phyloP scores from a whole-genome alignment of 2,329 filamentous ascomycete species.

The Teratosphaeria nubilosa region DNA sequence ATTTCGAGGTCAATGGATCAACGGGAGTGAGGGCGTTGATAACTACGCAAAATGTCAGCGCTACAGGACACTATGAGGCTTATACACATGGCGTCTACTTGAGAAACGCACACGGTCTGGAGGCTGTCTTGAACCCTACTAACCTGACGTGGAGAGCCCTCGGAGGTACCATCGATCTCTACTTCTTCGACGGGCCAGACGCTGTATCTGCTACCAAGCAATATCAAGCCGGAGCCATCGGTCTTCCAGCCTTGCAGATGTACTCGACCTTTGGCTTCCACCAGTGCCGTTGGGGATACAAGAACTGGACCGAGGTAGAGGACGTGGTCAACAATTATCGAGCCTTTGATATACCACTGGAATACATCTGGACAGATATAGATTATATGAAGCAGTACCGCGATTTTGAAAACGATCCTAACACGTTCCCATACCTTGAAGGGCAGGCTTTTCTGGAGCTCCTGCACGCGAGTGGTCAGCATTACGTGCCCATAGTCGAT shows the following conservation, averaged over 20 bases:
- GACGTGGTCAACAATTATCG: constrained; percentile 38
- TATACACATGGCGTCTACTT: constrained; percentile 69
- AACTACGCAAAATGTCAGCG: constrained; percentile 43
- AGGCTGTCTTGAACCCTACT: constrained; percentile 53
- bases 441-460: constrained; percentile 43
- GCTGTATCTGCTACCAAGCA: constrained; percentile 56
- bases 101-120: constrained; percentile 67
- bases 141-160: constrained; percentile 64
- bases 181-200: constrained; percentile 56
- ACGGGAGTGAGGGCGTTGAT: constrained; percentile 41
- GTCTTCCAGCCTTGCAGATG: constrained; percentile 66
- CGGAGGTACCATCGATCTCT: constrained; percentile 55
- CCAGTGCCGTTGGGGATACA: constrained; percentile 76
- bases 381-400: constrained; percentile 49
- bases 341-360: constrained; percentile 47
- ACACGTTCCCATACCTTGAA: constrained; percentile 40
- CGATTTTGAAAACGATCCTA: constrained; percentile 48
- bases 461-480: constrained; percentile 45
- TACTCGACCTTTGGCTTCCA: constrained; percentile 78
- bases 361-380: constrained; percentile 38
- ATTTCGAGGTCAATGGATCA: constrained; percentile 48
- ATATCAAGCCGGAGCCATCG: constrained; percentile 56
- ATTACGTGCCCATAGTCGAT: constrained; percentile 53
- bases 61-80: constrained; percentile 48
- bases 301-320: constrained; percentile 58